A percentile compares a stretch with the other conserved stretches of the same genome.
phyloP scores from a whole-genome alignment of 148 eudicot genomes.

The Hydrangea macrophylla region DNA sequence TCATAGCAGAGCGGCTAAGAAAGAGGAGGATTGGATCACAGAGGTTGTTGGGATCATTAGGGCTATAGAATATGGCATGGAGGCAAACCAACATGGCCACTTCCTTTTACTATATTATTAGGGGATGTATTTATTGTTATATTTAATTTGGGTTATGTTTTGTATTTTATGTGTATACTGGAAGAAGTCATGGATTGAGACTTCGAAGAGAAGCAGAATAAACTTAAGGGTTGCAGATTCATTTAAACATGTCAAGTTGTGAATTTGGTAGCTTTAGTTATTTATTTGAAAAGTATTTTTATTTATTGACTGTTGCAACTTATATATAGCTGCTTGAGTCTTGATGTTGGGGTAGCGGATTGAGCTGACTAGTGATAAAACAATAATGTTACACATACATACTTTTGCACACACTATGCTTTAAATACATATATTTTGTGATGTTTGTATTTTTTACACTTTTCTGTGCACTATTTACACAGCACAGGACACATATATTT shows the following conservation, averaged over 20 bases:
- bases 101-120: background rate
- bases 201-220: background rate
- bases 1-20: conserved; percentile 51
- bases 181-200: background rate
- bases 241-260: too few relatives aligned
- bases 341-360: too few relatives aligned
- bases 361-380: too few relatives aligned
- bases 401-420: too few relatives aligned
- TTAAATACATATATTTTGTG: too few relatives aligned
- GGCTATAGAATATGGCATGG: conserved; percentile 20
- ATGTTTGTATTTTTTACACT: too few relatives aligned
- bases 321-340: too few relatives aligned
- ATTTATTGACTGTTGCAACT: background rate
- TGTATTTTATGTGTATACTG: background rate
- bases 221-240: background rate
- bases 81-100: background rate
- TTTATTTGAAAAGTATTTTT: background rate
- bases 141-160: background rate
- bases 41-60: conserved; percentile 6
- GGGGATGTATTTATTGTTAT: conserved; percentile 4
- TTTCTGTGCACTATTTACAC: too few relatives aligned
- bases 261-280: too few relatives aligned
- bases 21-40: conserved; percentile 39
- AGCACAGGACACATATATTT: too few relatives aligned
- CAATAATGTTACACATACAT: too few relatives aligned